Evolutionary conservation across 305 asterid species (phyloP), one percentile per base, ranked within the genome.

Genomic region (Petunia hybrid): DNA sequence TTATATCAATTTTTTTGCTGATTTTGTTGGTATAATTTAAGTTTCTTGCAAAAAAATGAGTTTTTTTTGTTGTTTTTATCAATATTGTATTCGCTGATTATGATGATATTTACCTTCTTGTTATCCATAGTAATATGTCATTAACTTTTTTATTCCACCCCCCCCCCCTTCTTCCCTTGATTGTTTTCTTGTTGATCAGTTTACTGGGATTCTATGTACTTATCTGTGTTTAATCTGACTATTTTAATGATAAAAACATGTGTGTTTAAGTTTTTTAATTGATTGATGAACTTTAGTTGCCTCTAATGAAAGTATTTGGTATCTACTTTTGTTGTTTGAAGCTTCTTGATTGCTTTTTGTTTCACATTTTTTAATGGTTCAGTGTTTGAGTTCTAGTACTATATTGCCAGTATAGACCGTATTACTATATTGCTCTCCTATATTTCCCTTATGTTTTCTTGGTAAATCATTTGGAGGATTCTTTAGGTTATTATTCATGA

Each of bases 261-360:
- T 22, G 31, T 22, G 31, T 22, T 22, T 22, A 22, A 22, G 1
- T 38, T 46, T 53, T 53, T 74, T 74, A 1, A 53, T 51, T 74
- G 48, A 74, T 7, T 53, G 78, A 36, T 14, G 42, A 53, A 13
- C 78, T 53, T 53, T 51, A 53, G 12, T 4, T 74, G 64, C 63
- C 48, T 74, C 38, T 0, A 36, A 74, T 74, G 48, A 53, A 36
- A 74, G 46, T 74, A 22, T 53, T 53, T 74, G 64, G 79, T 53
- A 74, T 74, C 79, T 13, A 38, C 79, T 74, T 74, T 74, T 74
- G 79, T 74, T 73, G 46, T 3, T 73, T 73, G 14, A 73, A 73
- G 78, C 48, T 6, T 13, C 64, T 39, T 74, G 14, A 53, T 10
- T 13, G 65, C 65, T 74, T 53, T 74, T 53, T 8, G 79, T 74